Evolutionary conservation across 495 filamentous ascomycete genomes (phyloP), one percentile per base, ranked within the genome.

Genomic region (Talaromyces ruber): DNA sequence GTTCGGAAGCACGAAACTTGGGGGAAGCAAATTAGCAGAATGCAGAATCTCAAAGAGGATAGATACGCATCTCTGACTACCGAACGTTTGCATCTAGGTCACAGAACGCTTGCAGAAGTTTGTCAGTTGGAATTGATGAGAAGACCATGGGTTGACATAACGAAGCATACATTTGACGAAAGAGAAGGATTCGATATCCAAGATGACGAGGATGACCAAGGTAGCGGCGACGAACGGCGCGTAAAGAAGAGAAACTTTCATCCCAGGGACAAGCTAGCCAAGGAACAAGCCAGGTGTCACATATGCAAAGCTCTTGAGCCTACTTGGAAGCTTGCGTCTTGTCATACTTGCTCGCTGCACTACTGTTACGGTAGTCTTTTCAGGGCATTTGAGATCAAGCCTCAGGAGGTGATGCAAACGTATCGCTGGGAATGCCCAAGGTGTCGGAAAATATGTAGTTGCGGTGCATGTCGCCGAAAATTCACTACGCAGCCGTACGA

Each of bases 361-460:
- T 98, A 93, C 66, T 96, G 94, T 71, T 98, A 91, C 69, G 93
- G 94, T 16, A 88, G 84, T 37, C 77, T 98, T 0, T 98, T 88
- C 72, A 81, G 94, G 34, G 92, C 89, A 6, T 96, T 96, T 67
- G 93, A 97, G 70, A 79, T 91, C 64, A 86, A 88, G 78, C 94
- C 94, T 0, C 83, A 88, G 66, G 76, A 82, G 9, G 81, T 88
- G 0, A 88, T 97, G 87, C 86, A 92, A 66, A 80, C 88, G 32
- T 80, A 84, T 60, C 73, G 84, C 45, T 98, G 93, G 93, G 78
- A 86, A 66, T 98, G 94, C 65, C 94, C 94, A 0, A 90, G 86
- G 62, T 98, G 94, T 67, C 80, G 81, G 6, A 83, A 85, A 30
- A 87, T 89, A 16, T 98, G 94, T 81, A 93, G 90, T 62, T 96